Evolutionary conservation across 768 basidiomycete species (phyloP).

Genomic region (Termitomyces sp.): DNA sequence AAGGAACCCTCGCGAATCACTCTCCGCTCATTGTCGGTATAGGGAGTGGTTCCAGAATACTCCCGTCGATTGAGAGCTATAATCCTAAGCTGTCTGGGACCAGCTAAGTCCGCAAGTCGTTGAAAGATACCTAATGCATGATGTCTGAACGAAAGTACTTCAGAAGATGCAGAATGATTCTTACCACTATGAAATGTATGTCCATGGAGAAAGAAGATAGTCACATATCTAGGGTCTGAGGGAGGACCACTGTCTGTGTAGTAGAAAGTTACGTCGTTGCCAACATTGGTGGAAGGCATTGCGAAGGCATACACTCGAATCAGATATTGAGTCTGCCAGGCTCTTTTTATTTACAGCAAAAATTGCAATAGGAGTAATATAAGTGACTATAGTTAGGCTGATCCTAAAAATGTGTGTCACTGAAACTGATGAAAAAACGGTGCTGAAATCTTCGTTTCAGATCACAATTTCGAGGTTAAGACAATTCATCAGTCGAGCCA

Average conservation of each 20-base stretch:
- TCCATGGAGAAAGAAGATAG: constrained; percentile 18
- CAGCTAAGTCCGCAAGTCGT: constrained; percentile 15
- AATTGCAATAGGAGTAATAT: too few relatives aligned
- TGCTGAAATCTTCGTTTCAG: too few relatives aligned
- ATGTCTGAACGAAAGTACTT: neutral
- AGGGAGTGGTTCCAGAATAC: constrained; percentile 18
- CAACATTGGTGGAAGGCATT: neutral
- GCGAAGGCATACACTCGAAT: too few relatives aligned
- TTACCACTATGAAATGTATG: constrained; percentile 19
- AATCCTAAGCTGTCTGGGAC: constrained; percentile 16
- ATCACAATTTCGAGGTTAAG: too few relatives aligned
- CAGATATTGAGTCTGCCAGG: too few relatives aligned
- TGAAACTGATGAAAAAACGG: too few relatives aligned
- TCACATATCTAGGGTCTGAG: neutral
- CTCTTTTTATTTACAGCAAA: too few relatives aligned
- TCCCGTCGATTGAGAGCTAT: constrained; percentile 21
- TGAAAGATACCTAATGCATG: constrained; percentile 17
- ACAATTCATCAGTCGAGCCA: too few relatives aligned
- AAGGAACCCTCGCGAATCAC: constrained; percentile 13
- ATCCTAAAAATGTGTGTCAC: too few relatives aligned
- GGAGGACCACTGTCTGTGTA: too few relatives aligned
- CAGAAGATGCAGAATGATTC: neutral
- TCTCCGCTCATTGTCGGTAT: constrained; percentile 19
- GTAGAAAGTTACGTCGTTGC: neutral
- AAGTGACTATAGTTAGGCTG: too few relatives aligned